A percentile compares a stretch with the other conserved stretches of the same genome.
phyloP scores from a whole-genome alignment of 257 asterid genomes.

The Plantago elongata region DNA sequence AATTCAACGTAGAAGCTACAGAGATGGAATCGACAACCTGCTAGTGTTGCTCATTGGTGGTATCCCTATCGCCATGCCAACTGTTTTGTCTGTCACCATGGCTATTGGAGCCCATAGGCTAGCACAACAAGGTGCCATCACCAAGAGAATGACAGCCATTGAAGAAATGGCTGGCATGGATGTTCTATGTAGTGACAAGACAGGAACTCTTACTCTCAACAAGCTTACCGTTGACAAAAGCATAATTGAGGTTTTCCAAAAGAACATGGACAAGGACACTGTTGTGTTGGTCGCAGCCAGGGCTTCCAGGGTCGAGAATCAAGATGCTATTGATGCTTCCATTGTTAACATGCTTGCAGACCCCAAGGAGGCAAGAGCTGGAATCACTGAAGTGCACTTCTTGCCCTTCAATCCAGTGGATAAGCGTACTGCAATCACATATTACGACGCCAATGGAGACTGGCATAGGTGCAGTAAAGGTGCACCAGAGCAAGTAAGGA shows the following conservation, averaged over 20 bases:
- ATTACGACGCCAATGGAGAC: conserved; percentile 49
- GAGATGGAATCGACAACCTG: conserved; percentile 50
- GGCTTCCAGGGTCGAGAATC: conserved; percentile 83
- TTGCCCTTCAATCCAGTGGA: conserved; percentile 90
- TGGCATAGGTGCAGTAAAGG: conserved; percentile 92
- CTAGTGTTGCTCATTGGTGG: conserved; percentile 54
- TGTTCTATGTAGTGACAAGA: conserved; percentile 57
- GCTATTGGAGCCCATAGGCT: conserved; percentile 56
- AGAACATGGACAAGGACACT: conserved; percentile 41
- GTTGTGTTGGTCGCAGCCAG: conserved; percentile 60
- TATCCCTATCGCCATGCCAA: conserved; percentile 60
- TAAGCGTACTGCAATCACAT: conserved; percentile 85
- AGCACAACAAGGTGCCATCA: conserved; percentile 55
- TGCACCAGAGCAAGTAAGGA: conserved; percentile 86
- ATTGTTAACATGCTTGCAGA: conserved; percentile 71
- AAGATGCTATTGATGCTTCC: conserved; percentile 88
- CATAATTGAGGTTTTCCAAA: conserved; percentile 46
- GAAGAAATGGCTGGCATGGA: conserved; percentile 68
- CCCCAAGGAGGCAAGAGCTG: conserved; percentile 85
- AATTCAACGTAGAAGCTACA: conserved; percentile 39
- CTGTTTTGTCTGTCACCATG: conserved; percentile 54
- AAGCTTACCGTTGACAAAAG: conserved; percentile 48
- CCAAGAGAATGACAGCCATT: conserved; percentile 58
- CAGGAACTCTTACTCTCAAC: conserved; percentile 57
- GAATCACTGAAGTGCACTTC: conserved; percentile 79